These are phyloP conservation scores for Oryza glaberrima DNA, from an alignment of 176 grass and related monocot species.

Conservation along the genomic window DNA sequence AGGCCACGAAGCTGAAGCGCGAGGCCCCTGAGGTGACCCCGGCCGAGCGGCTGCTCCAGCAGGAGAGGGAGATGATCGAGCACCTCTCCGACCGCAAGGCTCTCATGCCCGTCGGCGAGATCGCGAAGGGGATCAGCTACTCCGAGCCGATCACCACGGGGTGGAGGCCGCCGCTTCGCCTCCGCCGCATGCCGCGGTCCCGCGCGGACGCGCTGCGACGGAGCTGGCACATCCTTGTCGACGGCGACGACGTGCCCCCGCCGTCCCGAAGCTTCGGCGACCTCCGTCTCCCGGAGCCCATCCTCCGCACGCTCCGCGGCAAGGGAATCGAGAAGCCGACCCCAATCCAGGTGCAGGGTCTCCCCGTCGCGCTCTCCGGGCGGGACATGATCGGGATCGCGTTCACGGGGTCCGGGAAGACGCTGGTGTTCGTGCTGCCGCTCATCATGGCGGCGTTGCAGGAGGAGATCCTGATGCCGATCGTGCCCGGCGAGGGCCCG, in stretches of 20 bases:
- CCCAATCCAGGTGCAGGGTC: constrained; percentile 87
- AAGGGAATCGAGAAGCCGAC: constrained; percentile 79
- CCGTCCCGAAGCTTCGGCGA: constrained; percentile 67
- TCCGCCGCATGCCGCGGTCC: constrained; percentile 51
- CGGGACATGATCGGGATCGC: constrained; percentile 92
- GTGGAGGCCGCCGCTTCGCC: constrained; percentile 64
- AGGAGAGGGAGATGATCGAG: constrained; percentile 67
- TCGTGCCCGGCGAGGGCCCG: constrained; percentile 77
- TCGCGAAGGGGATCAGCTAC: constrained; percentile 76
- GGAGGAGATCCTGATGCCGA: constrained; percentile 82
- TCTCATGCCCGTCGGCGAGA: constrained; percentile 72
- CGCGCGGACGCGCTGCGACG: constrained; percentile 60
- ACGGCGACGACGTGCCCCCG: constrained; percentile 71
- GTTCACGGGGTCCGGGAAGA: constrained; percentile 88
- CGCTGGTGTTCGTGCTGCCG: constrained; percentile 80
- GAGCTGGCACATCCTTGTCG: constrained; percentile 82
- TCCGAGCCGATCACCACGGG: constrained; percentile 56
- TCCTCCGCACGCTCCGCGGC: constrained; percentile 64
- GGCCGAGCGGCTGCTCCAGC: constrained; percentile 51
- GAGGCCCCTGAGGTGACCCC: constrained; percentile 57
- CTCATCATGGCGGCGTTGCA: constrained; percentile 80
- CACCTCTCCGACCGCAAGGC: constrained; percentile 59
- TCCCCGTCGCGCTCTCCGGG: constrained; percentile 76
- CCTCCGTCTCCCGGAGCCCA: constrained; percentile 75
- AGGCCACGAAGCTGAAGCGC: constrained; percentile 60